Percentiles rank a stretch among this genome's conserved stretches.
Conservation (phyloP, 1,139 yeast species). For the Candida sanyaensis region DNA sequence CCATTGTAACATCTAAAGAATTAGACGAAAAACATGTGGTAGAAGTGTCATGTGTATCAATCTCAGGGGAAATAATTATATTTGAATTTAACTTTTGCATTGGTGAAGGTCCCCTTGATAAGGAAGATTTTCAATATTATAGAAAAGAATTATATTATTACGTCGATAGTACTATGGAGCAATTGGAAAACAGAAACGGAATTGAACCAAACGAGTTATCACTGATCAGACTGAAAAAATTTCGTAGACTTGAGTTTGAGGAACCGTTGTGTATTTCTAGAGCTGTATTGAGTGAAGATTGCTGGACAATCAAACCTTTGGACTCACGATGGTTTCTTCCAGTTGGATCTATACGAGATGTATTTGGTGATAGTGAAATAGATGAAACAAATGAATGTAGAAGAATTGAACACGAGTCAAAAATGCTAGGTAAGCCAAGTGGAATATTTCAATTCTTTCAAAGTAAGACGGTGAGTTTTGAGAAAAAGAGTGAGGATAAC, state of each 20-base stretch:
- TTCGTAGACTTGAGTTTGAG: conserved; percentile 24
- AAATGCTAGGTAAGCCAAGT: conserved; percentile 15
- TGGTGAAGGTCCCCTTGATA: conserved; percentile 30
- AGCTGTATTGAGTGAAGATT: conserved; percentile 46
- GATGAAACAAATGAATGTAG: conserved; percentile 29
- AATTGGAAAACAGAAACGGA: conserved; percentile 21
- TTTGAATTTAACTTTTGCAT: conserved; percentile 35
- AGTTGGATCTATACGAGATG: conserved; percentile 48
- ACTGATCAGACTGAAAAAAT: conserved; percentile 15
- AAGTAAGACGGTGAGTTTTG: conserved; percentile 3
- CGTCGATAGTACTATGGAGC: conserved; percentile 32
- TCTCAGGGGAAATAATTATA: conserved; percentile 49
- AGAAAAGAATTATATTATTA: conserved; percentile 21
- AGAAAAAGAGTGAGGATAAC: background rate
- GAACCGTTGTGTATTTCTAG: conserved; percentile 28
- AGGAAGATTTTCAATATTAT: conserved; percentile 19
- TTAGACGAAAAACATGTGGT: conserved; percentile 21
- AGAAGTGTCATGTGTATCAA: conserved; percentile 43
- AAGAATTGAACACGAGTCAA: conserved; percentile 37
- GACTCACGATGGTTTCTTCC: conserved; percentile 43
- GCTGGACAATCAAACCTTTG: conserved; percentile 56
- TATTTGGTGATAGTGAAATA: conserved; percentile 47
- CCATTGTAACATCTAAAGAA: conserved; percentile 17
- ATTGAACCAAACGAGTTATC: conserved; percentile 10
- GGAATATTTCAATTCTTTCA: background rate